These are phyloP conservation scores for Aaosphaeria arxii DNA, from an alignment of 2,329 filamentous ascomycete genomes.

Conservation along the genomic window DNA sequence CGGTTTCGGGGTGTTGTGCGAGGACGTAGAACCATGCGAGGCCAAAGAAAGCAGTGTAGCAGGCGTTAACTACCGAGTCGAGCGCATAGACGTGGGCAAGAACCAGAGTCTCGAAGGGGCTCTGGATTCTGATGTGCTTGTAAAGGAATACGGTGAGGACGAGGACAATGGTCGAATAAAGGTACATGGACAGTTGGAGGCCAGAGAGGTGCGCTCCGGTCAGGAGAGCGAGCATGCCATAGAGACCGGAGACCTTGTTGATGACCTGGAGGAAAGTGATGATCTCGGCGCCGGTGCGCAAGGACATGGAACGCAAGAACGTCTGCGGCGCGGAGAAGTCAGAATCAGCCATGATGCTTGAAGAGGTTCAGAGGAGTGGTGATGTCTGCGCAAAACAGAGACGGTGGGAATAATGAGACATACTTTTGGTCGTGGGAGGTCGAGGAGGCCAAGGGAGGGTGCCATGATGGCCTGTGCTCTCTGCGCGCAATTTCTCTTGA, in stretches of 20 bases:
- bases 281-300: constrained; percentile 82
- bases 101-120: constrained; percentile 73
- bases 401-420: constrained; percentile 10
- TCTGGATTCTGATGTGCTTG: constrained; percentile 75
- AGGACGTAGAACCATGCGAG: constrained; percentile 83
- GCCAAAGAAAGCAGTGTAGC: constrained; percentile 79
- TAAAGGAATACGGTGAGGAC: constrained; percentile 66
- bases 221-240: constrained; percentile 82
- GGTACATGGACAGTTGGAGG: constrained; percentile 85
- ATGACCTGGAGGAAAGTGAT: constrained; percentile 80
- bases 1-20: constrained; percentile 51
- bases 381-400: not conserved
- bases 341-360: constrained; percentile 10
- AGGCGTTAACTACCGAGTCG: constrained; percentile 77
- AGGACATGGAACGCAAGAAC: constrained; percentile 80
- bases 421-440: constrained; percentile 40
- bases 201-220: constrained; percentile 81
- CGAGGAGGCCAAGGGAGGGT: constrained; percentile 24
- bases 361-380: not conserved
- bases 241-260: constrained; percentile 90
- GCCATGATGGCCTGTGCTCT: constrained; percentile 21
- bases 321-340: constrained; percentile 52
- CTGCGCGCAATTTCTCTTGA: too few relatives aligned
- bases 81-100: constrained; percentile 83
- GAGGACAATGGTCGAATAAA: constrained; percentile 77